Conservation (phyloP, 179 eudicot species). For the Patellifolia procumbens region DNA sequence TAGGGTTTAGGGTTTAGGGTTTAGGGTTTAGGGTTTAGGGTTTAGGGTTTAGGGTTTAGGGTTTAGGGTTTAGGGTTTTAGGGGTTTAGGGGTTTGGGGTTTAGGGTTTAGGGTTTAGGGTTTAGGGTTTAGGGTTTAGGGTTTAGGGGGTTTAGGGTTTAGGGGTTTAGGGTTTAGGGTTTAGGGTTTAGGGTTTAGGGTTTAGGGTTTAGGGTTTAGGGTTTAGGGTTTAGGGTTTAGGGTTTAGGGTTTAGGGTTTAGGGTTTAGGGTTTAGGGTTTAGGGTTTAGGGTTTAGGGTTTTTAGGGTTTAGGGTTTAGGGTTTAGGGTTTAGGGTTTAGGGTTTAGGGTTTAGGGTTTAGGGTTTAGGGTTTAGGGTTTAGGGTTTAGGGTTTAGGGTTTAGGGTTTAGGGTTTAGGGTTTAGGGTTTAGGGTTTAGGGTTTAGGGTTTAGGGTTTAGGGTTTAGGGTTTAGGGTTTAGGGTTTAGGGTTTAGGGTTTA, state of each 20-base stretch:
- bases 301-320: neutral
- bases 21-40: conserved; percentile 33
- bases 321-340: neutral
- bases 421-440: conserved; percentile 27
- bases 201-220: neutral
- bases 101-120: neutral
- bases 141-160: neutral
- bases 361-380: conserved; percentile 28
- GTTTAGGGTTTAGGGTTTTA: conserved; percentile 17
- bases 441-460: conserved; percentile 35
- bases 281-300: neutral
- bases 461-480: conserved; percentile 30
- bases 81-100: too few relatives aligned
- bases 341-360: neutral
- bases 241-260: too few relatives aligned
- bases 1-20: conserved; percentile 32
- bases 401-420: conserved; percentile 25
- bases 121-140: neutral
- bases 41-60: conserved; percentile 33
- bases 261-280: neutral
- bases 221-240: too few relatives aligned
- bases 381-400: conserved; percentile 28
- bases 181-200: neutral
- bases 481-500: conserved; percentile 34
- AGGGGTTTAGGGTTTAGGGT: too few relatives aligned